Conservation (phyloP, 1,139 yeast species). For the Scheffersomyces lignicola region DNA sequence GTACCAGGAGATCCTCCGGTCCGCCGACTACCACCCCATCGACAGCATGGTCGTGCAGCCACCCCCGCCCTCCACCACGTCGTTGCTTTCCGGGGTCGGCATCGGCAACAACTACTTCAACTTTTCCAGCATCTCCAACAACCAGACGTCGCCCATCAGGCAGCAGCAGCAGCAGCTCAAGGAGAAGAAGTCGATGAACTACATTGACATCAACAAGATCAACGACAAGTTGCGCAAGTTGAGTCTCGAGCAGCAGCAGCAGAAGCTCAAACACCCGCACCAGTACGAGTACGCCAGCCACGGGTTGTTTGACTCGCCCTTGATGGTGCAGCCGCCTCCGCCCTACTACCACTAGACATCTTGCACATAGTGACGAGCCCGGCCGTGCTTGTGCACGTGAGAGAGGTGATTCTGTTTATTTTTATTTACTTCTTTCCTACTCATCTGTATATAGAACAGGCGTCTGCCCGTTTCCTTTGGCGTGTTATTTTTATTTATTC, state of each 20-base stretch:
- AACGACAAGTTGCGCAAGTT: constrained; percentile 19
- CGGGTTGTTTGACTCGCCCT: constrained; percentile 11
- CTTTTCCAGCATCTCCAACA: constrained; percentile 8
- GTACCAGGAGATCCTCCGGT: constrained; percentile 9
- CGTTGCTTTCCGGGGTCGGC: constrained; percentile 10
- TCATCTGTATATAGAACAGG: too few species aligned
- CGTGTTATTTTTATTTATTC: background rate
- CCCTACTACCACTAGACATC: constrained; percentile 14
- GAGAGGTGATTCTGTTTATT: constrained; percentile 4
- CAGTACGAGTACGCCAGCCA: constrained; percentile 7
- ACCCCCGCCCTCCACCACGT: constrained; percentile 1
- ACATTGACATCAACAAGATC: constrained; percentile 33
- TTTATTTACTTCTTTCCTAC: constrained; percentile 1
- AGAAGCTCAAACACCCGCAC: too few species aligned
- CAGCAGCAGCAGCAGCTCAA: constrained; percentile 4
- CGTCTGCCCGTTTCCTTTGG: too few species aligned
- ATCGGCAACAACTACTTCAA: constrained; percentile 13
- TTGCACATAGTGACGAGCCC: too few species aligned
- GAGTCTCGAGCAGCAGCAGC: constrained; percentile 8
- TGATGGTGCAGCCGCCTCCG: constrained; percentile 13
- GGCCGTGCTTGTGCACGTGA: too few species aligned
- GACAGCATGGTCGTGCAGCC: background rate
- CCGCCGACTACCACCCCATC: constrained; percentile 12
- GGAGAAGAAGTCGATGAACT: constrained; percentile 21
- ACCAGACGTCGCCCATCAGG: constrained; percentile 16